Evolutionary conservation across 2,329 filamentous ascomycete genomes (phyloP), one percentile per base, ranked within the genome.

Genomic region (Tolypocladium amazonense): DNA sequence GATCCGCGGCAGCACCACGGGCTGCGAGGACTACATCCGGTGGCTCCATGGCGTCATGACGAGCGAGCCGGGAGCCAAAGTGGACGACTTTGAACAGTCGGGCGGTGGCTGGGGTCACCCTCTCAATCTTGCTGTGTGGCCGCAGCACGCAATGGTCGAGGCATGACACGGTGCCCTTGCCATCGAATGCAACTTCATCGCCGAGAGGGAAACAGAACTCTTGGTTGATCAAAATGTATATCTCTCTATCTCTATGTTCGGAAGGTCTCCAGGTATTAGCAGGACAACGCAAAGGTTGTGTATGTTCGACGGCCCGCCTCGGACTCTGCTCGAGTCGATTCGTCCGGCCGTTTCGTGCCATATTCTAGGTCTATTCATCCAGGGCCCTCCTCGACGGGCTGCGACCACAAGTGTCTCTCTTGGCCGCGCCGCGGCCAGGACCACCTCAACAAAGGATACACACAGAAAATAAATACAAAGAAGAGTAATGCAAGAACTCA

Each of bases 41-140:
- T 79, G 77, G 76, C 68, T 80, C 30, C 69, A 70, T 63, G 56
- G 56, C 4, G 63, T 67, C 56, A 78, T 79, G 75, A 71, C 63
- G 67, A 67, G 64, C 58, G 61, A 63, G 25, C 61, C 65, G 20
- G 70, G 63, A 18, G 60, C 57, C 9, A 54, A 66, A 20, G 61
- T 67, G 8, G 61, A 61, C 12, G 65, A 65, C 3, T 69, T 63
- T 57, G 59, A 65, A 38, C 47, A 27, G 27, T 52, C 47, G 62
- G 64, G 27, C 33, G 23, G 23, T 9, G 38, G 9, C 20, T 23
- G 56, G 57, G 18, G 2, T 23, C 55, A 56, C 18, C 37, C 7
- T n/a, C 55, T 43, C 55, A 41, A 56, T 18, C 3, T 56, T 18
- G 23, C 35, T 8, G 38, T 43, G 12, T 56, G 55, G 55, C 55